These are phyloP conservation scores for Moniliella sp. DNA, from an alignment of 1,284 basidiomycete genomes.

Conservation along the genomic window DNA sequence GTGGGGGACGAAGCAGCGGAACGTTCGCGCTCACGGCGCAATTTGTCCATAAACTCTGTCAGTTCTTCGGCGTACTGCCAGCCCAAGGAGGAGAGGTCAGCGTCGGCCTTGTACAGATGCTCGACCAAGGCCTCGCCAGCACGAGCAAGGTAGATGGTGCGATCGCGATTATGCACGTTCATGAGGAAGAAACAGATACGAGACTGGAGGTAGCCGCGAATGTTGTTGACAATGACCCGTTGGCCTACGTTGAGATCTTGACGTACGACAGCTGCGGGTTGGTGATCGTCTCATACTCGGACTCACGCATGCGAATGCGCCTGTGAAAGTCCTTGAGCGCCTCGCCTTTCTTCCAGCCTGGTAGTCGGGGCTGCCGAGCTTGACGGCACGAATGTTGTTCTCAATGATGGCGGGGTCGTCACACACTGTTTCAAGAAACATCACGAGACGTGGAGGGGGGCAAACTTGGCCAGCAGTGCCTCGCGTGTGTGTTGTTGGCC, in stretches of 20 bases:
- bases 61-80: conserved; percentile 71
- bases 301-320: conserved; percentile 67
- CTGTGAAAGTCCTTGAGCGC: conserved; percentile 74
- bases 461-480: conserved; percentile 77
- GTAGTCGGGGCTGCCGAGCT: conserved; percentile 91
- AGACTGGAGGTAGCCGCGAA: conserved; percentile 63
- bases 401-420: conserved; percentile 65
- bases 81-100: conserved; percentile 76
- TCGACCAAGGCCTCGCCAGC: conserved; percentile 50
- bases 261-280: conserved; percentile 58
- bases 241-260: conserved; percentile 72
- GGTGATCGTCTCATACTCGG: conserved; percentile 66
- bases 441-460: conserved; percentile 22
- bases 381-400: conserved; percentile 80
- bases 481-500: conserved; percentile 86
- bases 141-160: conserved; percentile 46
- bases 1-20: too few species aligned
- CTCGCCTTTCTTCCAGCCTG: conserved; percentile 72
- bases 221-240: conserved; percentile 43
- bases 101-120: conserved; percentile 94
- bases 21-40: too few species aligned
- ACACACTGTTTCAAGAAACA: conserved; percentile 37
- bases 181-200: conserved; percentile 86
- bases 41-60: conserved; percentile 23
- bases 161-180: conserved; percentile 81